These are phyloP conservation scores for Diaporthe ilicicola DNA, from an alignment of 2,329 filamentous ascomycete genomes.

Conservation along the genomic window DNA sequence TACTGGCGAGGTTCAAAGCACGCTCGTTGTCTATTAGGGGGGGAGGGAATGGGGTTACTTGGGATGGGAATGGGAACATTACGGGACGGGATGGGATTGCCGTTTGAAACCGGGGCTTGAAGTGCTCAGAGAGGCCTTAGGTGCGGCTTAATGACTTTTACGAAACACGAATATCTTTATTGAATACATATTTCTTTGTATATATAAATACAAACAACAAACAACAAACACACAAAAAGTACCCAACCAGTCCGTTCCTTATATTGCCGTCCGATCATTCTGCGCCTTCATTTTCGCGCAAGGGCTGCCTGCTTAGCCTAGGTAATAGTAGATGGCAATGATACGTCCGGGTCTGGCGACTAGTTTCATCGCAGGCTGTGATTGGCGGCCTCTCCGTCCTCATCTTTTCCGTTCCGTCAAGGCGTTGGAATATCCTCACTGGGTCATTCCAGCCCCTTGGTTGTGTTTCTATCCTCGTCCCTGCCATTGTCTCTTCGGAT, in stretches of 20 bases:
- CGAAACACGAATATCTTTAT: conserved; percentile 21
- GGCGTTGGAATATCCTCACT: not conserved
- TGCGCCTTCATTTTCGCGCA: too few relatives aligned
- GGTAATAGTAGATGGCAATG: not conserved
- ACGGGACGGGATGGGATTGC: conserved; percentile 17
- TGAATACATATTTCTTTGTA: conserved; percentile 22
- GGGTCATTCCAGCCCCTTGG: too few relatives aligned
- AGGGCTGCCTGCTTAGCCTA: not conserved
- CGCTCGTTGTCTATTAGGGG: not conserved
- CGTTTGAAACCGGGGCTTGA: conserved; percentile 30
- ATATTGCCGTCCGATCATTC: not conserved
- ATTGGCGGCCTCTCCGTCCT: not conserved
- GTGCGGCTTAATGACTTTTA: conserved; percentile 29
- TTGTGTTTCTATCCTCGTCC: not conserved
- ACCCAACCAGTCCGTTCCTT: not conserved
- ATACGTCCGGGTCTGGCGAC: not conserved
- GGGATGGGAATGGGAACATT: conserved; percentile 6
- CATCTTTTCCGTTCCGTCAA: not conserved
- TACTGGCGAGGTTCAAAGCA: not conserved
- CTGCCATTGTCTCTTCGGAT: not conserved
- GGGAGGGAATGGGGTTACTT: not conserved
- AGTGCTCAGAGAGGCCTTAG: conserved; percentile 29
- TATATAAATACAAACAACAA: conserved; percentile 8
- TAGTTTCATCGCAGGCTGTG: too few relatives aligned
- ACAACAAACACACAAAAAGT: not conserved